Evolutionary conservation across 2,329 filamentous ascomycete genomes (phyloP), one percentile per base, ranked within the genome.

Genomic region (Diaporthe sp.): DNA sequence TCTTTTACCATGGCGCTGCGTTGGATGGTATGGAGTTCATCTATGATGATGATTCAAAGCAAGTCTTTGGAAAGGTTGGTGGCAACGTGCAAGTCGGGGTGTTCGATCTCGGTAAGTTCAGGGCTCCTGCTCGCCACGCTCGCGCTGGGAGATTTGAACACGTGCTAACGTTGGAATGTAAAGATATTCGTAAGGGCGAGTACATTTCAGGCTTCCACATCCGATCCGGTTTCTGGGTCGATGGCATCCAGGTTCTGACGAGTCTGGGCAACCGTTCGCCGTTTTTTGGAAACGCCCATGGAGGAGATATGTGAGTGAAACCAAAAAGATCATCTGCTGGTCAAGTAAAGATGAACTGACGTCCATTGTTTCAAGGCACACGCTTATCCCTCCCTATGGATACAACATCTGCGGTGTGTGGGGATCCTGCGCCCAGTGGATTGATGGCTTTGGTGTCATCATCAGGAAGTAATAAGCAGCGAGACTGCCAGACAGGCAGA

Each of bases 11-110:
- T 80, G 95, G 94, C 2, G 87, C 88, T 75, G 93, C 93, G 5
- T 82, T 98, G 17, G 94, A 98, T 82, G 97, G 97, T 0, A 84
- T 99, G 28, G 96, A 98, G 83, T 98, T 99, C 84, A 88, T 94
- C 76, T 98, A 98, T 81, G 96, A 98, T 81, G 95, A 98, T 83
- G 90, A 91, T 22, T 93, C 94, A 1, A 93, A 89, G 73, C 95
- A 98, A 82, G 84, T 98, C 4, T 97, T 99, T 86, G 97, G 97
- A 55, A 96, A 95, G 81, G 88, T 90, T 73, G 94, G 93, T 17
- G 94, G 93, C 10, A 93, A 93, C 77, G 85, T 89, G 34, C 92
- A 91, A 3, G 93, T 93, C 1, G 92, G 94, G 80, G 90, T 92
- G 61, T 98, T 98, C 85, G 89, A 94, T 22, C 88, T 98, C 79